Evolutionary conservation across 768 basidiomycete species (phyloP).

Genomic region (Naganishia randhawae): DNA sequence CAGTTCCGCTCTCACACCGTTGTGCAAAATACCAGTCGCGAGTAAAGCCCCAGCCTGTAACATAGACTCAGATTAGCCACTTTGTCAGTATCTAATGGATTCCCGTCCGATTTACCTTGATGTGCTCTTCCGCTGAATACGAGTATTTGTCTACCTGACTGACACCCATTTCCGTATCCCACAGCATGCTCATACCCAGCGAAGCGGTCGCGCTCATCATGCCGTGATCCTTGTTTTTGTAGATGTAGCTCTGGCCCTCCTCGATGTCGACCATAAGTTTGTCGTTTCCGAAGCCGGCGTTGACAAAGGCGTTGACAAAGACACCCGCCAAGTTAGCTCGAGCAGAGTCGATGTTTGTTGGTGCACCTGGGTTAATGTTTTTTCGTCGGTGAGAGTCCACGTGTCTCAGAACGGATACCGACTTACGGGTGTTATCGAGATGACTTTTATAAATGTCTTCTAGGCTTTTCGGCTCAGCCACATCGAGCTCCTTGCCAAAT

Average conservation of each 20-base stretch:
- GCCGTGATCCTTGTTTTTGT: conserved; percentile 99
- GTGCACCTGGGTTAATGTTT: conserved; percentile 56
- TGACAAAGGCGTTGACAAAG: conserved; percentile 98
- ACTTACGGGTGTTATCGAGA: conserved; percentile 77
- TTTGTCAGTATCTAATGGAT: neutral
- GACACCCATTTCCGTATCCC: conserved; percentile 93
- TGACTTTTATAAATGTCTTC: conserved; percentile 98
- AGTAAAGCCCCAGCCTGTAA: conserved; percentile 80
- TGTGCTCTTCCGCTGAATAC: conserved; percentile 90
- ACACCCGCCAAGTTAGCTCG: conserved; percentile 91
- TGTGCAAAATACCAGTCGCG: conserved; percentile 88
- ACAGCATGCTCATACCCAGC: conserved; percentile 83
- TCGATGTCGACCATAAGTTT: conserved; percentile 96
- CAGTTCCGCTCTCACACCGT: conserved; percentile 81
- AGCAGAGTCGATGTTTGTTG: conserved; percentile 83
- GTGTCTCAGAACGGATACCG: neutral
- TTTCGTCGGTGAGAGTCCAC: neutral
- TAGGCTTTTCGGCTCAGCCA: conserved; percentile 78
- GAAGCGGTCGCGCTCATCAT: conserved; percentile 97
- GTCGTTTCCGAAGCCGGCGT: conserved; percentile 97
- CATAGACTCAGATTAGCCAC: neutral
- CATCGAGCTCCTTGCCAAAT: conserved; percentile 91
- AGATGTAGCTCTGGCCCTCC: conserved; percentile 96
- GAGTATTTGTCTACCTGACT: conserved; percentile 96
- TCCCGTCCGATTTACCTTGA: conserved; percentile 62